These are phyloP conservation scores for Pholiota adiposa DNA, from an alignment of 1,284 basidiomycete genomes.

Conservation along the genomic window DNA sequence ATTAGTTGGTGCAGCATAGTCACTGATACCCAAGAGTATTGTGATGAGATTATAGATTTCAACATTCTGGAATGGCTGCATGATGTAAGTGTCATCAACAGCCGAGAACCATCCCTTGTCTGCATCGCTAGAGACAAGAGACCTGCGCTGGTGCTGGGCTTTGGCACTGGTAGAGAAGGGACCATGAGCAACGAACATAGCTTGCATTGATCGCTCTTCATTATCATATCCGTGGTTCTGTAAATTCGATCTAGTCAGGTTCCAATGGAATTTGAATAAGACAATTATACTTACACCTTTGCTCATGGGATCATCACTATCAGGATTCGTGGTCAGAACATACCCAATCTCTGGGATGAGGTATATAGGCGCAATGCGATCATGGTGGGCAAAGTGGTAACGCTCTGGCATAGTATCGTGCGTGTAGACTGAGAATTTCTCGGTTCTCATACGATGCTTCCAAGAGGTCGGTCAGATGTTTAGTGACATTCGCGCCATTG, in stretches of 20 bases:
- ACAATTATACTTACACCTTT: slow-evolving; percentile 67
- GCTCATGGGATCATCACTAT: slow-evolving; percentile 67
- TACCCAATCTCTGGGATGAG: slow-evolving; percentile 82
- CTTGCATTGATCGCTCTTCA: slow-evolving; percentile 76
- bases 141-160: slow-evolving; percentile 41
- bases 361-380: slow-evolving; percentile 88
- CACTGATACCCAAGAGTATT: slow-evolving; percentile 71
- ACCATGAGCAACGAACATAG: slow-evolving; percentile 89
- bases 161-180: slow-evolving; percentile 79
- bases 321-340: slow-evolving; percentile 61
- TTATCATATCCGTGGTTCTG: slow-evolving; percentile 90
- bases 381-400: slow-evolving; percentile 75
- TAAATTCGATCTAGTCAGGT: slow-evolving; percentile 3
- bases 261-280: not conserved
- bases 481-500: slow-evolving; percentile 55
- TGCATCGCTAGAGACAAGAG: slow-evolving; percentile 32
- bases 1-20: slow-evolving; percentile 66
- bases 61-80: slow-evolving; percentile 82
- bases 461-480: slow-evolving; percentile 59
- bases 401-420: slow-evolving; percentile 80
- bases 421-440: slow-evolving; percentile 81
- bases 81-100: slow-evolving; percentile 66
- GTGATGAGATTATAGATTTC: slow-evolving; percentile 85
- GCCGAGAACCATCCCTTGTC: slow-evolving; percentile 71
- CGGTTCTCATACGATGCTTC: slow-evolving; percentile 53